Evolutionary conservation across 805 yeast species (phyloP).

Genomic region (Myxozyma udenii): DNA sequence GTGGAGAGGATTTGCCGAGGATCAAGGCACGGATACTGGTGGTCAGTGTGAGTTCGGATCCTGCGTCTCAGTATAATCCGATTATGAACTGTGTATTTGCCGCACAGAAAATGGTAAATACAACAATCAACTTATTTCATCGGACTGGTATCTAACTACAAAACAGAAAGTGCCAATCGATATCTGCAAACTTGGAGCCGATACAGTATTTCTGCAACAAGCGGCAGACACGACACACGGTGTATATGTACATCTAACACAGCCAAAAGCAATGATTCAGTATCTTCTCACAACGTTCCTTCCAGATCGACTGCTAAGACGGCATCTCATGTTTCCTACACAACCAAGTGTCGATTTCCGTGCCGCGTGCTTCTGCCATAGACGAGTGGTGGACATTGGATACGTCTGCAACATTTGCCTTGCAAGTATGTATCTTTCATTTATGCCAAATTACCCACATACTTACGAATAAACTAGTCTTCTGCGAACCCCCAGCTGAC

Average conservation of each 20-base stretch:
- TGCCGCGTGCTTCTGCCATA: slow-evolving; percentile 89
- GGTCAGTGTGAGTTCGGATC: slow-evolving; percentile 67
- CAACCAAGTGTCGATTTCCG: slow-evolving; percentile 85
- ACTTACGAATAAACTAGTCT: slow-evolving; percentile 43
- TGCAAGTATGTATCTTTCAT: slow-evolving; percentile 48
- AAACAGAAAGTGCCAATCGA: slow-evolving; percentile 70
- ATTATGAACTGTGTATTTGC: slow-evolving; percentile 95
- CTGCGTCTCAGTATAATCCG: slow-evolving; percentile 79
- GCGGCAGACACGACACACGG: slow-evolving; percentile 96
- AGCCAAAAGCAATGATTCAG: slow-evolving; percentile 77
- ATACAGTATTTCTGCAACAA: slow-evolving; percentile 85
- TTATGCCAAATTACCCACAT: background rate
- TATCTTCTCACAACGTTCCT: slow-evolving; percentile 72
- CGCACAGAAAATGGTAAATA: slow-evolving; percentile 72
- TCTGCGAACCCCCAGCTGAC: slow-evolving; percentile 49
- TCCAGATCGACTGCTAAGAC: slow-evolving; percentile 78
- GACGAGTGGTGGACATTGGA: slow-evolving; percentile 88
- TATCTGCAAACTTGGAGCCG: slow-evolving; percentile 67
- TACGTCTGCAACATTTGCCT: slow-evolving; percentile 93
- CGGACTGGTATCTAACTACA: background rate
- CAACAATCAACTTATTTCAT: background rate
- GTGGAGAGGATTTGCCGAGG: slow-evolving; percentile 24
- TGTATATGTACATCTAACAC: slow-evolving; percentile 64
- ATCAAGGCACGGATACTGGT: slow-evolving; percentile 65
- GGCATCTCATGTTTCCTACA: slow-evolving; percentile 75